Conservation (phyloP, 1,139 yeast genomes). For the Hanseniaspora gamundiae region DNA sequence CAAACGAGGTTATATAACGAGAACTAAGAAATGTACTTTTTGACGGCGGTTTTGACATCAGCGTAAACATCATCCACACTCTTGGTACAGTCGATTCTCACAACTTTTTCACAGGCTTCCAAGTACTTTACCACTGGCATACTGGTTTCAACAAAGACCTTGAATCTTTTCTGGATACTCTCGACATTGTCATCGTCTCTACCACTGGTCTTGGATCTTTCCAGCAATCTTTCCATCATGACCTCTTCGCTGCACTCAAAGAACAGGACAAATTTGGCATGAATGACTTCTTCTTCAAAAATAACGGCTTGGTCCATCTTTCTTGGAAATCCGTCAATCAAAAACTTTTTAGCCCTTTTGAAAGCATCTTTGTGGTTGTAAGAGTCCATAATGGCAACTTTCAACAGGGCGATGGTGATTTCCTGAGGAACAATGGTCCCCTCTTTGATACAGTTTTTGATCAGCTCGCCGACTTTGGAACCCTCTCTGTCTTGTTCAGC, state of each 20-base stretch:
- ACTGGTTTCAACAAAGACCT: constrained; percentile 74
- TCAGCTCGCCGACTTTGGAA: constrained; percentile 74
- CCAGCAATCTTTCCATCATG: constrained; percentile 74
- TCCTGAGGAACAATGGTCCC: constrained; percentile 95
- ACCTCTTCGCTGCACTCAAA: constrained; percentile 89
- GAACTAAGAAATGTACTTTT: constrained; percentile 16
- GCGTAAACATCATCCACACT: constrained; percentile 67
- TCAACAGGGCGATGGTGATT: constrained; percentile 73
- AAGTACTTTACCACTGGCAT: constrained; percentile 91
- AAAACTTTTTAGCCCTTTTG: constrained; percentile 36
- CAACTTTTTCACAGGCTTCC: constrained; percentile 57
- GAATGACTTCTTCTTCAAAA: constrained; percentile 72
- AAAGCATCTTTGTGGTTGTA: constrained; percentile 34
- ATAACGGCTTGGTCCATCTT: constrained; percentile 96
- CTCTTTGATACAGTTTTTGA: constrained; percentile 71
- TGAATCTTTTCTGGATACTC: constrained; percentile 79
- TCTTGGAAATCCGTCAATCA: constrained; percentile 94
- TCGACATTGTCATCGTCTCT: constrained; percentile 89
- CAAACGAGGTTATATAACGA: background rate
- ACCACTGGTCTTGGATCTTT: constrained; percentile 92
- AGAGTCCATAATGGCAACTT: constrained; percentile 60
- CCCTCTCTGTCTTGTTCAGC: constrained; percentile 82
- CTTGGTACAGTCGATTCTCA: constrained; percentile 66
- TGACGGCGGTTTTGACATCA: constrained; percentile 58
- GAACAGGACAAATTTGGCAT: constrained; percentile 68